Base-by-base conservation (phyloP, 305 asterid species). In the Fraxinus greggii region DNA sequence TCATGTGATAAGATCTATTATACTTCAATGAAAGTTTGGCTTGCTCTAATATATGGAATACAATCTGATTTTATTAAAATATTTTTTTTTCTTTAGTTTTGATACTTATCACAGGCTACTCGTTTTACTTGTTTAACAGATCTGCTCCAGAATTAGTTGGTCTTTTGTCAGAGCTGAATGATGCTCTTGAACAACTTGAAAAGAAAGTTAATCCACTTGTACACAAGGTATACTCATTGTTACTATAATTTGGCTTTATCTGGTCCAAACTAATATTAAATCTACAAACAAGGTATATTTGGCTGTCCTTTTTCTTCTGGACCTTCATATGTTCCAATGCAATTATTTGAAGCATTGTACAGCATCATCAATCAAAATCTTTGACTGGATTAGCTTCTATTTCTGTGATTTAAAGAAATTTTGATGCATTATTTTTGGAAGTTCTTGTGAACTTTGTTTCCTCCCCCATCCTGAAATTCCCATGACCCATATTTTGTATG, bases 91-190 rank as follows among this genome's bases (percentile, higher is more conserved):
- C 42, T 69, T 29, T 69, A 26, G 65, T 69, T 79, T 36, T 79
- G 82, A 54, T 73, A 70, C 79, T 78, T 79, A 73, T 80, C 51
- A 79, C 51, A 65, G 24, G 42, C 65, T 84, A 36, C 61, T 81
- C 54, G 79, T 42, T 63, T 82, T 73, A 75, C 81, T 85, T 72
- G 77, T 86, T 88, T 72, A 85, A 84, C 93, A 95, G 99, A 90
- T 93, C 97, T 83, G 97, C 97, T 76, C 99, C 99, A 10, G 99
- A 95, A 88, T 84, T 95, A 84, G 87, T 95, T 88, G 98, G 97
- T 80, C 92, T 93, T 83, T 86, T 95, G 83, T 87, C 97, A n/a
- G 98, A 93, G 90, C 93, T 95, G 79, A 90, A 92, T 81, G 95
- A 90, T 78, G 86, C 98, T 67, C 88, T 88, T 70, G 91, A 90